phyloP scores from a whole-genome alignment of 2,329 filamentous ascomycete genomes.

The Davidsoniella neocaledoniae region DNA sequence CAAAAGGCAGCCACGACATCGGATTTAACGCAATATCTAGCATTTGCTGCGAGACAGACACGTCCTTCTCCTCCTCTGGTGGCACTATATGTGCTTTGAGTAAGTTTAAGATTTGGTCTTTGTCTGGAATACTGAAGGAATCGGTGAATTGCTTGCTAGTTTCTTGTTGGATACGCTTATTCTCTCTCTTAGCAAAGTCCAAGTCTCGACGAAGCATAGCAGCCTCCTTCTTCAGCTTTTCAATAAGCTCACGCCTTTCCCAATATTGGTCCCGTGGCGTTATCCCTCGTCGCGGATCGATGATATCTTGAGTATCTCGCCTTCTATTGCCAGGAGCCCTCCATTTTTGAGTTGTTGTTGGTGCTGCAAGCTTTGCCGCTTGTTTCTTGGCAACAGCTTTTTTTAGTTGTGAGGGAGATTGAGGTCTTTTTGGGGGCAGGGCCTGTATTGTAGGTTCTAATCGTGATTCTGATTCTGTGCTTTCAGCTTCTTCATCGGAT shows the following conservation, averaged over 20 bases:
- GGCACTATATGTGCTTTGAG: slow-evolving; percentile 23
- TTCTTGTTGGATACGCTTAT: slow-evolving; percentile 30
- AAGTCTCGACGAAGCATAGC: slow-evolving; percentile 41
- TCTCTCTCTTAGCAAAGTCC: slow-evolving; percentile 38
- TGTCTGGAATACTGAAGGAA: not conserved
- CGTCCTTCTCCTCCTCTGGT: slow-evolving; percentile 18
- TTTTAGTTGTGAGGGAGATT: slow-evolving; percentile 3
- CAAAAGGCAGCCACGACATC: slow-evolving; percentile 34
- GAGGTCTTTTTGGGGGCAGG: not conserved
- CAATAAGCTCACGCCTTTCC: slow-evolving; percentile 34
- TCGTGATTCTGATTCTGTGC: not conserved
- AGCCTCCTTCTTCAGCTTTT: slow-evolving; percentile 38
- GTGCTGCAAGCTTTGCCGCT: slow-evolving; percentile 3
- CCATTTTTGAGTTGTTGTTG: slow-evolving; percentile 7
- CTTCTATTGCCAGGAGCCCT: not conserved
- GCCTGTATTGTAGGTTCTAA: not conserved
- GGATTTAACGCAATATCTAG: slow-evolving; percentile 34
- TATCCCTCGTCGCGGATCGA: slow-evolving; percentile 24
- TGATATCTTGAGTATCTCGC: slow-evolving; percentile 15
- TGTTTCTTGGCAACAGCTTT: not conserved
- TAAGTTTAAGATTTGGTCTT: slow-evolving; percentile 8
- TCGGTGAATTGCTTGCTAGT: slow-evolving; percentile 15
- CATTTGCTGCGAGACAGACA: slow-evolving; percentile 23
- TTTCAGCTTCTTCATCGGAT: not conserved
- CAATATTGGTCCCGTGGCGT: slow-evolving; percentile 25